Base-by-base conservation (phyloP, 2,329 filamentous ascomycete genomes). In the Colletotrichum sp. region DNA sequence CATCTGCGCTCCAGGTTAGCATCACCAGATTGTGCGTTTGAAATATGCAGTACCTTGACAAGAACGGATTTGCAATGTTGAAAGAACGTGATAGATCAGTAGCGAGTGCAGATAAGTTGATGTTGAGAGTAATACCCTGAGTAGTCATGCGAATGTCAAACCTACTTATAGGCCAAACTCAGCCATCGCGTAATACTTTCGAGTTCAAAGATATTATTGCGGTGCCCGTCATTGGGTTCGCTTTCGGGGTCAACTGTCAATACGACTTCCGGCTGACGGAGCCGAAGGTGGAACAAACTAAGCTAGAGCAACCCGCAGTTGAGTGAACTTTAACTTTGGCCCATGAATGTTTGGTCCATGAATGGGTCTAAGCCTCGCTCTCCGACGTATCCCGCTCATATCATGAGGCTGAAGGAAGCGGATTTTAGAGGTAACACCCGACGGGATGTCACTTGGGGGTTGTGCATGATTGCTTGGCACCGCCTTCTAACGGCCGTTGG, bases 281-380 rank as follows among this genome's bases (percentile, higher is more conserved):
- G 44, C 44, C 44, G 44, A 49, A 49, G 44, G 44, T 49, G n/a
- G 44, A 21, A 49, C 44, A 21, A 2, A 49, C 44, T 21, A 49
- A 49, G 44, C 44, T 49, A 49, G 44, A 49, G 44, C n/a, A 49
- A 49, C 44, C 44, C 44, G 44, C 44, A 49, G n/a, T 49, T 49
- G 44, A 49, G n/a, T 49, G 44, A 49, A 49, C 44, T 49, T 1
- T 49, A 21, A 49, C 44, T 21, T 49, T 49, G 6, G 10, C 3
- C 44, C 44, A 49, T 49, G 4, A n/a, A 49, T 12, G 39, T 21
- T 49, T 49, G 5, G 9, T 3, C 39, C 39, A 49, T 49, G 4
- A n/a, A 49, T 13, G 44, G 44, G 44, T 49, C 44, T 49, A 1
- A 21, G 44, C 44, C 44, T 21, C 44, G 44, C 44, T 49, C 44